Conservation (phyloP, 2,329 filamentous ascomycete species). For the Colletotrichum sp. region DNA sequence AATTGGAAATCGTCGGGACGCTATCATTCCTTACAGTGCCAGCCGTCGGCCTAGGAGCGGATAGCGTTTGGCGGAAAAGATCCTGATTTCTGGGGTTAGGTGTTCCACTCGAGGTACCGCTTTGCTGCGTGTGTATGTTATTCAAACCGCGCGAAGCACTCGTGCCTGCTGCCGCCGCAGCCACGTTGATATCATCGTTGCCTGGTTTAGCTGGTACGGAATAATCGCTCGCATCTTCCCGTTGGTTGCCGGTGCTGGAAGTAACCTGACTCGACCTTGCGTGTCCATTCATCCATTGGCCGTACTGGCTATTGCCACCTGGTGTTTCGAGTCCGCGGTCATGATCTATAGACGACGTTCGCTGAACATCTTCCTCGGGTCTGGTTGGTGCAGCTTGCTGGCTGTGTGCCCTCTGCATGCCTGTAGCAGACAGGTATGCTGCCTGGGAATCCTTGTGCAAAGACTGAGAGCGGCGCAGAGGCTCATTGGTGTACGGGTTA, state of each 20-base stretch:
- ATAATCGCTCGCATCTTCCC: neutral
- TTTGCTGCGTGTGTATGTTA: neutral
- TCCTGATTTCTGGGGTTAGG: neutral
- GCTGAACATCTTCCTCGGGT: neutral
- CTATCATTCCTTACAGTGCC: conserved; percentile 41
- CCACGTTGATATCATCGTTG: neutral
- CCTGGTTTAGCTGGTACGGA: neutral
- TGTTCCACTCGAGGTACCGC: neutral
- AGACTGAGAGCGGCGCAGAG: conserved; percentile 29
- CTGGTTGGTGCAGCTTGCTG: neutral
- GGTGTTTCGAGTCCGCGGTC: conserved; percentile 6
- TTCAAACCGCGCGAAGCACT: neutral
- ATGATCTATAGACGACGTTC: neutral
- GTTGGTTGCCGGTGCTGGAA: neutral
- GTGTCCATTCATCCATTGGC: conserved; percentile 13
- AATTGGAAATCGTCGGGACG: conserved; percentile 63
- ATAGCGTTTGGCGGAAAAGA: neutral
- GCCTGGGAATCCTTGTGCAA: neutral
- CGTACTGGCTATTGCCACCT: conserved; percentile 18
- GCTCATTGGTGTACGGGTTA: conserved; percentile 61
- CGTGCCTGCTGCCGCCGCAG: neutral
- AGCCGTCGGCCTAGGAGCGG: conserved; percentile 28
- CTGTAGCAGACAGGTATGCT: neutral
- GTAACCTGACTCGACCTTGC: neutral
- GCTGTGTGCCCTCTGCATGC: conserved; percentile 3